phyloP scores from a whole-genome alignment of 257 asterid species.

The Ophiorrhiza pumila region DNA sequence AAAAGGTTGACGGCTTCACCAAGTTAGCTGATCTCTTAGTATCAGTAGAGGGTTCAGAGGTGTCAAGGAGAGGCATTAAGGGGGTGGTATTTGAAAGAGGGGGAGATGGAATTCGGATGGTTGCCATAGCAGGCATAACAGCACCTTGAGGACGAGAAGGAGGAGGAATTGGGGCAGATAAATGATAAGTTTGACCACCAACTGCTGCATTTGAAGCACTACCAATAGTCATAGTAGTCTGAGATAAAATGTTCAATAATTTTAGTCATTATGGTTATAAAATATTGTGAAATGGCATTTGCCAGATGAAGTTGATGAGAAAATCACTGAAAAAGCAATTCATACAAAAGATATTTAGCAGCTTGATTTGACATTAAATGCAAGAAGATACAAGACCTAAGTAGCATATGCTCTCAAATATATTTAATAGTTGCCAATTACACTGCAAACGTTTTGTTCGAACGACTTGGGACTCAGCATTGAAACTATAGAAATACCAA shows the following conservation, averaged over 20 bases:
- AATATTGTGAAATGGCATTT: neutral
- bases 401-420: neutral
- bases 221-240: conserved; percentile 62
- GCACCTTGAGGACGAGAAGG: conserved; percentile 46
- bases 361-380: neutral
- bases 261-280: neutral
- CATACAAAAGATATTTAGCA: neutral
- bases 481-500: neutral
- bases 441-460: neutral
- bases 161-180: conserved; percentile 34
- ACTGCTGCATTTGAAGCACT: conserved; percentile 47
- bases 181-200: conserved; percentile 48
- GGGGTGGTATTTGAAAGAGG: conserved; percentile 48
- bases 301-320: neutral
- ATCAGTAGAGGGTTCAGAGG: conserved; percentile 37
- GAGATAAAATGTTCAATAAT: conserved; percentile 21
- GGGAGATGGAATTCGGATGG: conserved; percentile 45
- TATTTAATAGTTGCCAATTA: neutral
- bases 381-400: neutral
- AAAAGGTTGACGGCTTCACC: conserved; percentile 85
- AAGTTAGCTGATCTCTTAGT: conserved; percentile 55
- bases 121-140: conserved; percentile 39
- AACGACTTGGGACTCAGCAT: no score
- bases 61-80: conserved; percentile 56
- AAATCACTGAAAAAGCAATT: neutral